These are phyloP conservation scores for Ustilago lituana DNA, from an alignment of 1,284 basidiomycete species.

Conservation along the genomic window DNA sequence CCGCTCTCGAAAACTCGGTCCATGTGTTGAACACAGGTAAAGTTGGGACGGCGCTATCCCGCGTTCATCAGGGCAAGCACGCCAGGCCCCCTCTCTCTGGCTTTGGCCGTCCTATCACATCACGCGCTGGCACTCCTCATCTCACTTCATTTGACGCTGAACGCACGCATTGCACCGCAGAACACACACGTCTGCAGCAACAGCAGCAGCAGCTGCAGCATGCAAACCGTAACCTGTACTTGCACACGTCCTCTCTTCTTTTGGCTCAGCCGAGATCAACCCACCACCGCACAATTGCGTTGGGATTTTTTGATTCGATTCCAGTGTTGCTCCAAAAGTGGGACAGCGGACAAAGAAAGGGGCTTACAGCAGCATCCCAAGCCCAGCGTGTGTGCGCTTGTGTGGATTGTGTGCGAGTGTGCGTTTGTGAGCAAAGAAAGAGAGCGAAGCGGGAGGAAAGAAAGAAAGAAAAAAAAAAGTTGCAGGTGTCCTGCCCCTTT, in stretches of 20 bases:
- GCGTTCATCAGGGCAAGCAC: too few species aligned
- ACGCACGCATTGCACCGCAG: neutral
- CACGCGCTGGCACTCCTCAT: slow-evolving; percentile 4
- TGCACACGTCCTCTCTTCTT: neutral
- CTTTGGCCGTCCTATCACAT: slow-evolving; percentile 22
- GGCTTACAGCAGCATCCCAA: neutral
- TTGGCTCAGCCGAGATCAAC: slow-evolving; percentile 21
- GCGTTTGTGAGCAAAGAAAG: slow-evolving; percentile 16
- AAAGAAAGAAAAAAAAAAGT: neutral
- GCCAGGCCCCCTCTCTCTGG: too few species aligned
- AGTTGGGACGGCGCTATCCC: slow-evolving; percentile 18
- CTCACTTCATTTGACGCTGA: slow-evolving; percentile 16
- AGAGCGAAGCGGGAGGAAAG: slow-evolving; percentile 3
- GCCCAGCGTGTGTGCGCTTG: too few species aligned
- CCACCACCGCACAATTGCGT: slow-evolving; percentile 11
- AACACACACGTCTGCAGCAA: neutral
- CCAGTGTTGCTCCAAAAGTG: too few species aligned
- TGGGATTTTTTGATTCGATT: too few species aligned
- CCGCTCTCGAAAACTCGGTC: too few species aligned
- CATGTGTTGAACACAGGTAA: too few species aligned
- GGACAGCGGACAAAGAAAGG: too few species aligned
- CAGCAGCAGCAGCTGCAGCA: slow-evolving; percentile 8
- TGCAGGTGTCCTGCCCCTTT: neutral
- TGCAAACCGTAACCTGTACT: neutral
- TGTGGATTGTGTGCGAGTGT: neutral